phyloP scores from a whole-genome alignment of 1,284 basidiomycete species.

The Ustilago hordei region DNA sequence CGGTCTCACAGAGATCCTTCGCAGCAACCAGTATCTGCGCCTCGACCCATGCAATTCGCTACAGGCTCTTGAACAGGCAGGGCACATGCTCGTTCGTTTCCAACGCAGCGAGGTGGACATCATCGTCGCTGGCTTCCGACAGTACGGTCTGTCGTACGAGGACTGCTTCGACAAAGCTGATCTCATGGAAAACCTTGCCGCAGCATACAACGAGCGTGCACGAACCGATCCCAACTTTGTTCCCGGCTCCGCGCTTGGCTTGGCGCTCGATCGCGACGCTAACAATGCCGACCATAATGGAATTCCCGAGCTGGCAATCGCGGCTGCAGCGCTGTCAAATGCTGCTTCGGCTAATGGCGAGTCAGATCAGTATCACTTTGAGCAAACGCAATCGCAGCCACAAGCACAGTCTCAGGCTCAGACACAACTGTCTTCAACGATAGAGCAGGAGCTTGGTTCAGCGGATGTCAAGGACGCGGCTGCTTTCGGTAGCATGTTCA shows the following conservation, averaged over 20 bases:
- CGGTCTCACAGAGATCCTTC: slow-evolving; percentile 76
- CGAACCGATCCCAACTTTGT: slow-evolving; percentile 35
- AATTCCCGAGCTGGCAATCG: slow-evolving; percentile 42
- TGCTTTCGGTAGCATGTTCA: slow-evolving; percentile 27
- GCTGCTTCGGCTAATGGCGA: slow-evolving; percentile 26
- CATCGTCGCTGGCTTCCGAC: slow-evolving; percentile 84
- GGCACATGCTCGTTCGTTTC: slow-evolving; percentile 52
- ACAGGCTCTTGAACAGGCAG: slow-evolving; percentile 34
- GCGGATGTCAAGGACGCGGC: slow-evolving; percentile 16
- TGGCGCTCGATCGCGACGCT: slow-evolving; percentile 38
- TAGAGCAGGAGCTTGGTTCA: background rate
- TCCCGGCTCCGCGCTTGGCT: slow-evolving; percentile 38
- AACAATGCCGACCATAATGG: slow-evolving; percentile 19
- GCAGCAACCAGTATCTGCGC: slow-evolving; percentile 54
- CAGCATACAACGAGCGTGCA: slow-evolving; percentile 40
- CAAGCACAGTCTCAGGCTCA: slow-evolving; percentile 1
- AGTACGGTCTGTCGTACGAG: slow-evolving; percentile 78
- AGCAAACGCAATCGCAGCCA: slow-evolving; percentile 5
- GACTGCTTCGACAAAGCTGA: slow-evolving; percentile 83
- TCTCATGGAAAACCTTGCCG: slow-evolving; percentile 70
- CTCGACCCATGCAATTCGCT: slow-evolving; percentile 56
- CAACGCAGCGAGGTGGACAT: slow-evolving; percentile 76
- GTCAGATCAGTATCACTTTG: slow-evolving; percentile 5
- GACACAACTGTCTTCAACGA: background rate
- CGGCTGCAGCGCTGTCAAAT: slow-evolving; percentile 46